Evolutionary conservation across 345 rosid species (phyloP), one percentile per base, ranked within the genome.

Genomic region (Gossypium sturtianum): DNA sequence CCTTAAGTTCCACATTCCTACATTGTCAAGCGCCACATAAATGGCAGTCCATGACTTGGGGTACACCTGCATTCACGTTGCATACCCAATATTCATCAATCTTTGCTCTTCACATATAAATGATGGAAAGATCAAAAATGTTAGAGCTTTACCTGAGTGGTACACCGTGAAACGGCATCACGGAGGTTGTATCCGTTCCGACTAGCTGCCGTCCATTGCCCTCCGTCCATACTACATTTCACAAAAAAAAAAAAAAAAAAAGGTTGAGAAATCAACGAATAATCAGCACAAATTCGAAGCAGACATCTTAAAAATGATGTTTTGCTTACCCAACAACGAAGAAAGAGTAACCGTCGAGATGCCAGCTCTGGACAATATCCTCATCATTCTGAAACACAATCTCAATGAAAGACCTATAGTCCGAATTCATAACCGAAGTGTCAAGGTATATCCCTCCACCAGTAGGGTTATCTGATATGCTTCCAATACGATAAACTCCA

Each of bases 1-100:
- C 80, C 99, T 88, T 67, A 95, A 4, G 88, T 95, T 86, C 99
- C 99, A 95, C 99, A 93, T 93, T 3, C 99, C 99, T 20, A 88
- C 99, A 22, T 95, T 95, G 83, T 95, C 99, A 0, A 95, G 85
- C 52, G 99, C 87, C 27, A 95, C 83, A 65, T 91, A 89, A 57
- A 95, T 88, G 0, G 99, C 98, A 1, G 93, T 87, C 99, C 99
- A 95, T 65, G 98, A 85, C 1, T 75, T 83, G 2, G 98, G 99
- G 78, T 93, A 95, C 0, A 93, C 99, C 99, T 94, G 89, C 78
- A 69, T 1, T 47, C 9, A 61, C 12, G 56, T 16, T 9, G 38
- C 41, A 34, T 51, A 34, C 25, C 25, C 11, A 58, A 70, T 25
- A 6, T 25, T 10, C 41, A n/a, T n/a, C 22, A 27, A 43, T 49